Percentiles rank a stretch among this genome's conserved stretches.
These are phyloP conservation scores for Domatiomyces catenatus DNA, from an alignment of 2,329 filamentous ascomycete genomes.

Conservation along the genomic window DNA sequence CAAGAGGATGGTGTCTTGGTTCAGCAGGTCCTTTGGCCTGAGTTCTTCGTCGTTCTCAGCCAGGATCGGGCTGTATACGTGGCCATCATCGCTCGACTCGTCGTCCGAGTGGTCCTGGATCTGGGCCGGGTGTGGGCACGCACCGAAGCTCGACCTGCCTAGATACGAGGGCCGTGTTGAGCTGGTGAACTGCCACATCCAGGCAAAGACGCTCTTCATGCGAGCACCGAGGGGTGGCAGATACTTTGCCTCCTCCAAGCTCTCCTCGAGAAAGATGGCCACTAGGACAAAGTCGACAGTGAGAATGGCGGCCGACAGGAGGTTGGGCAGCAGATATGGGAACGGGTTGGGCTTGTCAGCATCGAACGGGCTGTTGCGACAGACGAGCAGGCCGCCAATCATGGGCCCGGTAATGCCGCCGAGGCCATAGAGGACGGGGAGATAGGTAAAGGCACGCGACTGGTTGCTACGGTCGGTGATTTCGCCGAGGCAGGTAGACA, in stretches of 20 bases:
- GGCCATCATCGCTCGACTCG: conserved; percentile 26
- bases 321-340: conserved; percentile 73
- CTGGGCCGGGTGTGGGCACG: conserved; percentile 3
- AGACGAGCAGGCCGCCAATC: conserved; percentile 71
- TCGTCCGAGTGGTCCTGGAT: conserved; percentile 8
- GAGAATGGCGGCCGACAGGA: conserved; percentile 60
- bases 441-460: conserved; percentile 79
- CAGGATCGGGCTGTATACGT: conserved; percentile 28
- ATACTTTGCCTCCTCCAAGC: conserved; percentile 50
- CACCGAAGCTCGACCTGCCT: conserved; percentile 1
- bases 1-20: conserved; percentile 65
- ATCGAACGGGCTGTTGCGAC: conserved; percentile 42
- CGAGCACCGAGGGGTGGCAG: conserved; percentile 46
- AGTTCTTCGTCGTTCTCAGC: conserved; percentile 31
- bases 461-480: conserved; percentile 93
- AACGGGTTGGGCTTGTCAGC: conserved; percentile 41
- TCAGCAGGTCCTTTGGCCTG: conserved; percentile 48
- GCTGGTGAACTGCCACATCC: conserved; percentile 55
- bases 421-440: conserved; percentile 90
- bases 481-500: conserved; percentile 85
- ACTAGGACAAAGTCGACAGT: conserved; percentile 57
- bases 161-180: conserved; percentile 45
- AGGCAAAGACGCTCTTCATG: conserved; percentile 46
- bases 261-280: conserved; percentile 75
- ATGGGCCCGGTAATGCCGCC: conserved; percentile 87